Base-by-base conservation (phyloP, 2,329 filamentous ascomycete species). In the Arthrinium phaeospermum region DNA sequence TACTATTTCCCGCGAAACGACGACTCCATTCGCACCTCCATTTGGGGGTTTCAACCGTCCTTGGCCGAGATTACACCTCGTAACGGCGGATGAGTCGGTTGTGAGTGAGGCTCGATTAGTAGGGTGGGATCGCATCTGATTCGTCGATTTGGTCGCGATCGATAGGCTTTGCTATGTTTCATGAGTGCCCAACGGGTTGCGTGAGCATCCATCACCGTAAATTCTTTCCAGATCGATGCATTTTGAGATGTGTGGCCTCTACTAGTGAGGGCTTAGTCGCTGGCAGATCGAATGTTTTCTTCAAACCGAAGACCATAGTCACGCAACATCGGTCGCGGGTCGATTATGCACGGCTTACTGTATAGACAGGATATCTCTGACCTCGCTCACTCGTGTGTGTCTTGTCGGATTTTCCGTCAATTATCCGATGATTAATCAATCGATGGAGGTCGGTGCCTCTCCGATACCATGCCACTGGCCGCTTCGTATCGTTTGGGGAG, bases 21-120 rank as follows among this genome's bases (percentile, higher is more conserved):
- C 34, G 57, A 64, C 57, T 64, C 57, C 57, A 41, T 64, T 64
- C 57, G 22, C 57, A 64, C 16, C 57, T 61, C 57, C 34, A 41
- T 64, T 30, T 64, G 19, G 34, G 19, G 13, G 30, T 37, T 64
- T 64, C 30, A 30, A 64, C 57, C 57, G 57, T 64, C 34, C 10
- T 64, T n/a, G 19, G 19, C 34, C 57, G 57, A 61, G 53, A 61
- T 61, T 61, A 37, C 6, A 61, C 34, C 53, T 61, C 53, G 53
- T 61, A 61, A 61, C 53, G 30, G 27, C 53, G 30, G 19, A 37
- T 22, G 16, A 61, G 27, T 22, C 53, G 34, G 16, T 3, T 34
- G 22, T 16, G 53, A 34, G 53, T 61, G 53, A 61, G 53, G 53
- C 53, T 61, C 34, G 16, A 1, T 37, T 61, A 37, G 30, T 16